Conservation (phyloP, 768 basidiomycete species). For the Mycena latifolia region DNA sequence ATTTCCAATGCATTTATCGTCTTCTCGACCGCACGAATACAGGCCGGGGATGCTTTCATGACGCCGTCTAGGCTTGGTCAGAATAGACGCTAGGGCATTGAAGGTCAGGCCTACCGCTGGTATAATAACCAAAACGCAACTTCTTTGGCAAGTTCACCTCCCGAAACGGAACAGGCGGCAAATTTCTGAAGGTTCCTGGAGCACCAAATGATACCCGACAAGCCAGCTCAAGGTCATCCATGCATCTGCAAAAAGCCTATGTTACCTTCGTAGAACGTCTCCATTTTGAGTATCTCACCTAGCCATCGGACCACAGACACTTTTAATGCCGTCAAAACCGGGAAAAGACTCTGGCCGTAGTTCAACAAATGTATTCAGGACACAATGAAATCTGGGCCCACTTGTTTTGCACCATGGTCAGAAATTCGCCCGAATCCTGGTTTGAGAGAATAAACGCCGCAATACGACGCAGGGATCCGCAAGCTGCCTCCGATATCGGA, state of each 20-base stretch:
- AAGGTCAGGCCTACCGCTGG: conserved; percentile 6
- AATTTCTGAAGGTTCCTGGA: neutral
- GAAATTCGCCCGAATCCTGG: conserved; percentile 61
- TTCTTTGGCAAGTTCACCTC: conserved; percentile 32
- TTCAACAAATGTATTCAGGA: too few species aligned
- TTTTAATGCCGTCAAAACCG: conserved; percentile 29
- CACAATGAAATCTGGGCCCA: neutral
- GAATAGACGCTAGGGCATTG: neutral
- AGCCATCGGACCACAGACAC: conserved; percentile 23
- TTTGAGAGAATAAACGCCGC: conserved; percentile 72
- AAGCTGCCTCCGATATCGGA: conserved; percentile 81
- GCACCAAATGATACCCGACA: conserved; percentile 24
- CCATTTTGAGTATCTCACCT: neutral
- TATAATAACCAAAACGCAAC: conserved; percentile 50
- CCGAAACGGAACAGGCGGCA: conserved; percentile 22
- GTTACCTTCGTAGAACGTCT: neutral
- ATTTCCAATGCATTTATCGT: conserved; percentile 59
- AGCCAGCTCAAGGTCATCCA: conserved; percentile 32
- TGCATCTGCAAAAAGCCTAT: conserved; percentile 3
- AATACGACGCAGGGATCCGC: conserved; percentile 74
- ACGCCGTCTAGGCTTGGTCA: conserved; percentile 48
- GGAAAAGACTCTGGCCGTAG: conserved; percentile 21
- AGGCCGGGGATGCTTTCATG: conserved; percentile 70
- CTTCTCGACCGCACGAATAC: conserved; percentile 62
- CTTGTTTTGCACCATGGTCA: conserved; percentile 58